Percentiles rank a stretch among this genome's conserved stretches.
Conservation (phyloP, 345 rosid species). For the Linum tenue region DNA sequence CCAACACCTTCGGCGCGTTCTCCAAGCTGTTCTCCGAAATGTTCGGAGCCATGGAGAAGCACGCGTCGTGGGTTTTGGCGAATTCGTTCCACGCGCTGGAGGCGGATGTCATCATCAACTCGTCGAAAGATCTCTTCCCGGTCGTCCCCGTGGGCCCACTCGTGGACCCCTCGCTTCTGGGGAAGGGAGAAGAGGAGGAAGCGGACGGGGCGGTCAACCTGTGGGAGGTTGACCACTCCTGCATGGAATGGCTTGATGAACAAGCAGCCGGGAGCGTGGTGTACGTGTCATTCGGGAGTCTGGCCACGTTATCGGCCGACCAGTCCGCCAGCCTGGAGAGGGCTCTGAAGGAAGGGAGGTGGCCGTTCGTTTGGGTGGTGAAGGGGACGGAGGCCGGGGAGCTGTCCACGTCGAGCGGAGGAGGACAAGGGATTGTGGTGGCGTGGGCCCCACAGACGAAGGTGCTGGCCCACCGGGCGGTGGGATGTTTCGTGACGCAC, state of each 20-base stretch:
- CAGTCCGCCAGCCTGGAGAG: slow-evolving; percentile 30
- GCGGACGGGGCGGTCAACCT: slow-evolving; percentile 22
- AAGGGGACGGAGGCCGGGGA: not conserved
- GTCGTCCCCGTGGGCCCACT: slow-evolving; percentile 41
- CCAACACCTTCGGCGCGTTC: slow-evolving; percentile 22
- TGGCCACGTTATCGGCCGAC: slow-evolving; percentile 18
- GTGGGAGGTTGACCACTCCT: slow-evolving; percentile 33
- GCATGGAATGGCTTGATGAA: slow-evolving; percentile 36
- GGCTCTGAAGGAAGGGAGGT: slow-evolving; percentile 18
- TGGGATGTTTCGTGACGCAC: slow-evolving; percentile 41
- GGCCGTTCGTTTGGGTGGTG: not conserved
- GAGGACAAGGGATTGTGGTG: slow-evolving; percentile 32
- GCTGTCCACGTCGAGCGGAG: not conserved
- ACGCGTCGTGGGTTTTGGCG: slow-evolving; percentile 31
- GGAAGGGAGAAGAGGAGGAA: slow-evolving; percentile 15
- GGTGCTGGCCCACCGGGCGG: slow-evolving; percentile 32
- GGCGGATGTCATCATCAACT: slow-evolving; percentile 26
- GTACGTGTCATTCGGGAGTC: slow-evolving; percentile 48
- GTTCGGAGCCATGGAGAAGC: slow-evolving; percentile 24
- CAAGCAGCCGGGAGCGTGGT: slow-evolving; percentile 27
- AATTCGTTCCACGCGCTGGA: slow-evolving; percentile 43
- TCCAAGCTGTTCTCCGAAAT: slow-evolving; percentile 13
- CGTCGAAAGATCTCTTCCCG: slow-evolving; percentile 27
- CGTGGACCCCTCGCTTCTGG: slow-evolving; percentile 33
- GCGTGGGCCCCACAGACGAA: slow-evolving; percentile 44